Evolutionary conservation across 1,284 basidiomycete species (phyloP).

Genomic region (Veloboletus limbatus): DNA sequence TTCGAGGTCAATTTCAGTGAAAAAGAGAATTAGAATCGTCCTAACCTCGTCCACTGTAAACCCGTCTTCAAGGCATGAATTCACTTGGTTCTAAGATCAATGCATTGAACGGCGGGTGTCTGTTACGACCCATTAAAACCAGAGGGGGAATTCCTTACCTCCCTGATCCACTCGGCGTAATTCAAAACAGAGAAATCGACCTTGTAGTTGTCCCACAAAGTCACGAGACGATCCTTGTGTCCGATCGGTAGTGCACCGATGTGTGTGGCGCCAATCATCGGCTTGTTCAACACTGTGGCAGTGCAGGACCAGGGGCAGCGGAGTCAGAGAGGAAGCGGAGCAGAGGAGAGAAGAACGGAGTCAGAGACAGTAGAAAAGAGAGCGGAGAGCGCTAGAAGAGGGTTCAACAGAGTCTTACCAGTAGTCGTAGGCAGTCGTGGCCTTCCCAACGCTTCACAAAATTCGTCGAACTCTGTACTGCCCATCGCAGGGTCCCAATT

Average conservation of each 20-base stretch:
- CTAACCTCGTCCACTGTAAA: slow-evolving; percentile 60
- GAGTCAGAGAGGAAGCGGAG: too few relatives aligned
- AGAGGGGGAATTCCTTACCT: slow-evolving; percentile 40
- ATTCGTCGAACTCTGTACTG: slow-evolving; percentile 63
- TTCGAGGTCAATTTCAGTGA: not conserved
- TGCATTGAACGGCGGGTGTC: not conserved
- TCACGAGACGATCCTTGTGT: slow-evolving; percentile 43
- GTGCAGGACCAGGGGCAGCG: too few relatives aligned
- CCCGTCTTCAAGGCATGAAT: slow-evolving; percentile 49
- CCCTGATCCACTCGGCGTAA: slow-evolving; percentile 74
- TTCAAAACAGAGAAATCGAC: slow-evolving; percentile 64
- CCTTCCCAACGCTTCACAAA: slow-evolving; percentile 66
- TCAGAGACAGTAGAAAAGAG: too few relatives aligned
- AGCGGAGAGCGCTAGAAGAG: too few relatives aligned
- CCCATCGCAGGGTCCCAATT: slow-evolving; percentile 77
- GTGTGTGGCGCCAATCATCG: slow-evolving; percentile 35
- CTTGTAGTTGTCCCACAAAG: slow-evolving; percentile 41
- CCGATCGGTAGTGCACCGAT: slow-evolving; percentile 39
- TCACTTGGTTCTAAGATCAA: slow-evolving; percentile 53
- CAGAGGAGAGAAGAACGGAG: too few relatives aligned
- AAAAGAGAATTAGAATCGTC: not conserved
- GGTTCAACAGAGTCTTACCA: too few relatives aligned
- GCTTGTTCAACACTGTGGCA: too few relatives aligned
- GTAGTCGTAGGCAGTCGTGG: too few relatives aligned
- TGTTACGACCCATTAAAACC: not conserved